These are phyloP conservation scores for Penicillium cosmopolitanum DNA, from an alignment of 495 filamentous ascomycete genomes.

Conservation along the genomic window DNA sequence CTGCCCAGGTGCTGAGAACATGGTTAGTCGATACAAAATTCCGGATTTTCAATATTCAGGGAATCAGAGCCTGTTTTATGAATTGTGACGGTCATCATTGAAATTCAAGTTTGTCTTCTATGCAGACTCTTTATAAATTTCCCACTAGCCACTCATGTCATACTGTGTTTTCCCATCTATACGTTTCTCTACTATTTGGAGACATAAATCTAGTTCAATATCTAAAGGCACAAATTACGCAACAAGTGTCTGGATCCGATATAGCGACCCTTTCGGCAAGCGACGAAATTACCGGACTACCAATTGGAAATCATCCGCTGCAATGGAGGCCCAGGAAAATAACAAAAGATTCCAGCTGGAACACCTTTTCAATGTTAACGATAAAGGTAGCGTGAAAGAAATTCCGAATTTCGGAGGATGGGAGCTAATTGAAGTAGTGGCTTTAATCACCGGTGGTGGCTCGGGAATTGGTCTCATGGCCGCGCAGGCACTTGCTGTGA, in stretches of 20 bases:
- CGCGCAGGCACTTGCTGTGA: conserved; percentile 61
- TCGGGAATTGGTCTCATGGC: conserved; percentile 58
- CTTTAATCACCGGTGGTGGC: conserved; percentile 59
- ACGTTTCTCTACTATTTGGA: not conserved
- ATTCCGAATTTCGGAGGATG: not conserved
- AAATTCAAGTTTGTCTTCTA: too few species aligned
- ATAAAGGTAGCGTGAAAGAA: conserved; percentile 34
- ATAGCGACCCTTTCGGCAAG: not conserved
- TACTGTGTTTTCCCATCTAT: not conserved
- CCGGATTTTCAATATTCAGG: not conserved
- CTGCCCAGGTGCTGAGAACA: too few species aligned
- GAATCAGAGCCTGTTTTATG: not conserved
- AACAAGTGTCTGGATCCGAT: not conserved
- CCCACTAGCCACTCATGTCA: too few species aligned
- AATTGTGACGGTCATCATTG: not conserved
- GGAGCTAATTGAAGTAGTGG: conserved; percentile 37
- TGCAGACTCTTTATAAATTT: too few species aligned
- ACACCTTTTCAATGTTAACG: conserved; percentile 60
- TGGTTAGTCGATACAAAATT: too few species aligned
- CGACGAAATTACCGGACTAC: not conserved
- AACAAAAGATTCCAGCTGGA: conserved; percentile 54
- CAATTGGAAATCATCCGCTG: not conserved
- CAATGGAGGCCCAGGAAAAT: conserved; percentile 35
- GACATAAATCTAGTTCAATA: too few species aligned
- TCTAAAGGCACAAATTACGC: too few species aligned